A percentile compares a stretch with the other conserved stretches of the same genome.
These are phyloP conservation scores for Citrus medica DNA, from an alignment of 345 rosid genomes.

Conservation along the genomic window DNA sequence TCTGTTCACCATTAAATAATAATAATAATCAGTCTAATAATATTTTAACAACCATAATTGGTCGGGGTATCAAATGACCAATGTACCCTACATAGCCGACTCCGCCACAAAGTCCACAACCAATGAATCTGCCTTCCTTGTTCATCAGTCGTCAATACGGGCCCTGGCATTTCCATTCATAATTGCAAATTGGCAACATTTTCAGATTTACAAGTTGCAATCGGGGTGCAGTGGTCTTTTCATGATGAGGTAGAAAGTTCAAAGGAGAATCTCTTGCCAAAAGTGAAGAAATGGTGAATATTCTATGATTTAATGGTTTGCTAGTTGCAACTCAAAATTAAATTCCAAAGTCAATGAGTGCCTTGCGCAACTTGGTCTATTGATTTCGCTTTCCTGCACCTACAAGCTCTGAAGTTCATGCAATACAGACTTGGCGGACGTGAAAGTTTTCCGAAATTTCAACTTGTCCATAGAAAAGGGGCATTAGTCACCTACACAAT, in stretches of 20 bases:
- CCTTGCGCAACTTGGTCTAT: not conserved
- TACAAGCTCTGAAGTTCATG: not conserved
- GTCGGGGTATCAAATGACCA: not conserved
- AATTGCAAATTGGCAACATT: not conserved
- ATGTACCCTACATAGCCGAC: not conserved
- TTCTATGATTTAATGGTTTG: too few relatives aligned
- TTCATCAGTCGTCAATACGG: not conserved
- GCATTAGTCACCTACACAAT: not conserved
- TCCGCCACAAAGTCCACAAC: not conserved
- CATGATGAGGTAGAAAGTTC: not conserved
- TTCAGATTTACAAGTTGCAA: not conserved
- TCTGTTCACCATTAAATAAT: not conserved
- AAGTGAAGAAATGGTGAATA: not conserved
- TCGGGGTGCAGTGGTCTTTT: not conserved
- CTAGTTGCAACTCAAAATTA: not conserved
- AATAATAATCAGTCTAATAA: not conserved
- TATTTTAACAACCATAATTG: not conserved
- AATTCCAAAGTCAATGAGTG: conserved; percentile 6
- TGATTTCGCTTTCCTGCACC: not conserved
- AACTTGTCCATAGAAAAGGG: not conserved
- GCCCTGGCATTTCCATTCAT: not conserved
- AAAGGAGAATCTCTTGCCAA: conserved; percentile 4
- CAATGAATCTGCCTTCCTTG: not conserved
- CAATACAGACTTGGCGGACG: conserved; percentile 19
- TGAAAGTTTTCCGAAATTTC: not conserved